Percentiles rank a stretch among this genome's conserved stretches.
phyloP scores from a whole-genome alignment of 1,284 basidiomycete genomes.

The Fomitiporia mediterranea region DNA sequence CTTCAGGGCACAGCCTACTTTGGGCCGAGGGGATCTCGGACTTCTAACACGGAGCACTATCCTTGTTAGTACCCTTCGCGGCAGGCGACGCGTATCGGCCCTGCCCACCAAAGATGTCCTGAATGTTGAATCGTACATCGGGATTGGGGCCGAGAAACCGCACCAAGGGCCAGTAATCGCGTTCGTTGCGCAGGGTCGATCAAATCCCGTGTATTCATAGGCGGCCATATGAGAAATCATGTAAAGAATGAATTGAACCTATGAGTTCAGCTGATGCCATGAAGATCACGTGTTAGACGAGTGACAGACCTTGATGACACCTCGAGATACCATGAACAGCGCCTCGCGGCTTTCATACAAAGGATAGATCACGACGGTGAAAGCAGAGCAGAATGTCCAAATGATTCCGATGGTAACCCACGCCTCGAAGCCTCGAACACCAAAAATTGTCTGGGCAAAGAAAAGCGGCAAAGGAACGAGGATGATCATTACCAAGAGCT shows the following conservation, averaged over 20 bases:
- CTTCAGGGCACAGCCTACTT: not conserved
- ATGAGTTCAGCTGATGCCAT: not conserved
- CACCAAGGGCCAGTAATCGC: not conserved
- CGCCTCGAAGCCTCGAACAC: constrained; percentile 61
- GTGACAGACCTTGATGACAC: constrained; percentile 54
- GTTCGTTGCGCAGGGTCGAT: no score
- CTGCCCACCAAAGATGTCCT: constrained; percentile 15
- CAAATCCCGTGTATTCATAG: no score
- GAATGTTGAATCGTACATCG: not conserved
- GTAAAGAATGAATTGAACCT: no score
- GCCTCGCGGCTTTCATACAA: constrained; percentile 77
- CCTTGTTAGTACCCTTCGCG: not conserved
- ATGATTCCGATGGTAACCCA: constrained; percentile 79
- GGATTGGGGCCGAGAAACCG: not conserved
- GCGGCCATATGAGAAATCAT: no score
- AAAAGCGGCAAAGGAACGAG: constrained; percentile 81
- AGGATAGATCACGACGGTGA: constrained; percentile 79
- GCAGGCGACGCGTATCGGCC: constrained; percentile 12
- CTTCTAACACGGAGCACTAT: not conserved
- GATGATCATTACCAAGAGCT: constrained; percentile 65
- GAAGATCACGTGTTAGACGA: not conserved
- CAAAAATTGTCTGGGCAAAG: constrained; percentile 72
- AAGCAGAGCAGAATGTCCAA: constrained; percentile 76
- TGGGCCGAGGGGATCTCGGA: constrained; percentile 5
- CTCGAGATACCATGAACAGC: constrained; percentile 51